phyloP scores from a whole-genome alignment of 805 yeast genomes.

The Schizosaccharomyces cryophilus region DNA sequence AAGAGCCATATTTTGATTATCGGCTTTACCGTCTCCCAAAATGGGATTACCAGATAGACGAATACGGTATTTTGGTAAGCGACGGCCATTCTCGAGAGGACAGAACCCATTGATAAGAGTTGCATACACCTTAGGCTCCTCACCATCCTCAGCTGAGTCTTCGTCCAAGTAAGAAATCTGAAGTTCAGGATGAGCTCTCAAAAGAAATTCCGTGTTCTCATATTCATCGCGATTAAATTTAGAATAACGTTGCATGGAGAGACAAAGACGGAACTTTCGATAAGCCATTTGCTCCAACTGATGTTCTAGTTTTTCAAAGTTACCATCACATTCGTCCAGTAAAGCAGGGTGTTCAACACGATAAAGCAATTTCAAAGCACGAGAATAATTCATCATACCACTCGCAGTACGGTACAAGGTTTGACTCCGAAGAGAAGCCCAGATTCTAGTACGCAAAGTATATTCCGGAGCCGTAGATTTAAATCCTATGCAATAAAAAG shows the following conservation, averaged over 20 bases:
- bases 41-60: constrained; percentile 81
- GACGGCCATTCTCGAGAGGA: constrained; percentile 28
- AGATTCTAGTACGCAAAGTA: constrained; percentile 82
- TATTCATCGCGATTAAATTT: constrained; percentile 39
- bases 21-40: constrained; percentile 88
- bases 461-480: constrained; percentile 93
- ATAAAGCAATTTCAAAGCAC: constrained; percentile 80
- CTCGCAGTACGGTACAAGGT: constrained; percentile 90
- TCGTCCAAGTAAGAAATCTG: constrained; percentile 81
- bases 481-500: constrained; percentile 90
- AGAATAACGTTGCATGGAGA: constrained; percentile 70
- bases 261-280: constrained; percentile 54
- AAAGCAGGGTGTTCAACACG: constrained; percentile 88
- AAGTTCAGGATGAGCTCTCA: constrained; percentile 47
- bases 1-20: constrained; percentile 73
- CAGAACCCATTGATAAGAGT: constrained; percentile 43
- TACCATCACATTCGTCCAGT: constrained; percentile 95
- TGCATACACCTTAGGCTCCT: constrained; percentile 31
- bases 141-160: constrained; percentile 35
- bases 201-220: constrained; percentile 39
- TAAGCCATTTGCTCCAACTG: constrained; percentile 68
- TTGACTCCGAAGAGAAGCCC: constrained; percentile 96
- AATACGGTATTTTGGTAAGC: constrained; percentile 40
- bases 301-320: constrained; percentile 84
- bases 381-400: constrained; percentile 94